Percentiles rank a stretch among this genome's conserved stretches.
Conservation (phyloP, 1,284 basidiomycete species). For the Ustilago loliicola region DNA sequence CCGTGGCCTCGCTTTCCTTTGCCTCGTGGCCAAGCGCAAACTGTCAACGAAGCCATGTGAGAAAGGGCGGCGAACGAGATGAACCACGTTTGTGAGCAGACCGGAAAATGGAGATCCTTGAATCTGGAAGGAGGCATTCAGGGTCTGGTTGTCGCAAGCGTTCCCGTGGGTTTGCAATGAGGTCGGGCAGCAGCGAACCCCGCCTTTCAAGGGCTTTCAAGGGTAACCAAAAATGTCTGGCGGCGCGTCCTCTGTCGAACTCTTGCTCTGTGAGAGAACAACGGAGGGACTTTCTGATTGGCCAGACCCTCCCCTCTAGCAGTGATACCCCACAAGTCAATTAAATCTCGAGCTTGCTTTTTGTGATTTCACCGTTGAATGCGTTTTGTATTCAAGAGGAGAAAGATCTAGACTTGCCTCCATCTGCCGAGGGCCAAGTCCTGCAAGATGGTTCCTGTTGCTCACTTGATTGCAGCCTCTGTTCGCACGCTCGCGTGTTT, state of each 20-base stretch:
- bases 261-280: not conserved
- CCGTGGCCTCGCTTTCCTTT: not conserved
- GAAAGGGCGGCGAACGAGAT: too few relatives aligned
- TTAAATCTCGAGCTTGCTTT: too few relatives aligned
- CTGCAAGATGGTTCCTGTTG: constrained; percentile 8
- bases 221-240: not conserved
- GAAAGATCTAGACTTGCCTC: not conserved
- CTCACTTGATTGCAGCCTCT: not conserved
- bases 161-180: not conserved
- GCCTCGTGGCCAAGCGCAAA: not conserved
- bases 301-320: not conserved
- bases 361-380: not conserved
- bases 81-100: too few relatives aligned
- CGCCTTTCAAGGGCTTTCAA: not conserved
- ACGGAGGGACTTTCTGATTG: not conserved
- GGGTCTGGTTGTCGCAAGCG: not conserved
- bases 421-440: not conserved
- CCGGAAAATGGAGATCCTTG: too few relatives aligned
- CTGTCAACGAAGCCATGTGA: too few relatives aligned
- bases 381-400: not conserved
- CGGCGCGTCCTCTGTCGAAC: not conserved
- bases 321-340: too few relatives aligned
- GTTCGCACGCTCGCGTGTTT: not conserved
- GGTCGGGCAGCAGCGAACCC: not conserved
- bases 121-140: not conserved